Evolutionary conservation across 1,139 yeast genomes (phyloP), one percentile per base, ranked within the genome.

Genomic region (Pichia sp.): DNA sequence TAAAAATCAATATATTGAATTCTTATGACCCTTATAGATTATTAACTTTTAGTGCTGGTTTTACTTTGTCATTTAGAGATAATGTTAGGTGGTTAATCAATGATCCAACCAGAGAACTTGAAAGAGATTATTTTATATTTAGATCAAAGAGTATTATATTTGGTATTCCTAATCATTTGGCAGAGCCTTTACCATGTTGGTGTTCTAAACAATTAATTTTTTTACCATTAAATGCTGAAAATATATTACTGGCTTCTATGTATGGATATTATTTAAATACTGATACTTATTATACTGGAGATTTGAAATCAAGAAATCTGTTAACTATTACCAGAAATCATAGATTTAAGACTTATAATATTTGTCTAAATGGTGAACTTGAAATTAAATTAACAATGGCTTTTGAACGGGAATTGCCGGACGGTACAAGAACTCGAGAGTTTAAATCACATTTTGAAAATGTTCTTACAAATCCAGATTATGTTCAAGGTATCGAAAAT

Each of bases 11-110:
- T 2, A 70, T 84, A 51, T 85, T 86, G 49, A 88, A 95, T 18
- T 79, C 94, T 0, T 72, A 79, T 47, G 78, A 81, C 57, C 98
- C 98, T 0, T 87, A 90, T 60, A 74, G 75, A 29, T 65, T 90
- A 40, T 72, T 80, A 6, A 90, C 88, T 1, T 70, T 72, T 10
- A 75, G 82, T 44, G 77, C 96, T 2, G 98, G 98, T 0, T 86
- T 88, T 63, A 80, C 84, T 1, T 77, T 89, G 58, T 78, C 83
- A 34, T 90, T 96, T 83, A 77, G 78, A 55, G 78, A 84, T 43
- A 73, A 83, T 57, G 89, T 86, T 3, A 60, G 63, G 2, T 70
- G 88, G 47, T 62, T 68, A 5, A 72, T 88, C 45, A 88, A 88
- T 64, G 79, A 79, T 27, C 70, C 78, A 27, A 34, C 39, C 5